Percentiles rank a stretch among this genome's conserved stretches.
These are phyloP conservation scores for Ramichloridium luteum DNA, from an alignment of 2,329 filamentous ascomycete species.

Conservation along the genomic window DNA sequence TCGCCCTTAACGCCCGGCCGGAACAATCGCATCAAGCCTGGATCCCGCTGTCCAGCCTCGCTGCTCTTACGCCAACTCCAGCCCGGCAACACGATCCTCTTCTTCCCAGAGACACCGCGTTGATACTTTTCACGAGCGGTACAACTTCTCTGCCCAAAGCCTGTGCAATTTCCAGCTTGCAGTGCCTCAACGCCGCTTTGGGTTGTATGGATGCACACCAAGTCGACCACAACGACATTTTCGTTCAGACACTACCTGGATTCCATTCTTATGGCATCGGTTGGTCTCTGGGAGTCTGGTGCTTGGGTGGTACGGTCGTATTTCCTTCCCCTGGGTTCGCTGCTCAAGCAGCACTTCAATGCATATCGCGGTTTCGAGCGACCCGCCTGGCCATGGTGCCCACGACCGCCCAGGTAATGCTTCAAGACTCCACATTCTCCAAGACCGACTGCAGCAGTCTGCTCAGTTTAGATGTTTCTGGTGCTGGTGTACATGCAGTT, in stretches of 20 bases:
- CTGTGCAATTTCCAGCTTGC: slow-evolving; percentile 30
- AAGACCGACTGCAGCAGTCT: slow-evolving; percentile 21
- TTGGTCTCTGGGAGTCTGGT: slow-evolving; percentile 22
- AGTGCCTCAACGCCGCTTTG: slow-evolving; percentile 27
- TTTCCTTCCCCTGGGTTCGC: slow-evolving; percentile 23
- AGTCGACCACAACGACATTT: slow-evolving; percentile 18
- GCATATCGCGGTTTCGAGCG: slow-evolving; percentile 21
- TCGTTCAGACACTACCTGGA: slow-evolving; percentile 21
- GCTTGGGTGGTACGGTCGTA: slow-evolving; percentile 18
- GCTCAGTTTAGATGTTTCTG: slow-evolving; percentile 23
- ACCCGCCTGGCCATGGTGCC: slow-evolving; percentile 25
- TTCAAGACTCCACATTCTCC: slow-evolving; percentile 20
- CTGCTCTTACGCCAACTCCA: no score
- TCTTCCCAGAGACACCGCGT: slow-evolving; percentile 22
- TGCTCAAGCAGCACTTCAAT: slow-evolving; percentile 22
- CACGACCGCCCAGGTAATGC: slow-evolving; percentile 23
- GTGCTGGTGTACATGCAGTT: slow-evolving; percentile 23
- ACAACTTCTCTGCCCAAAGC: slow-evolving; percentile 39
- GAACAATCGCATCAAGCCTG: no score
- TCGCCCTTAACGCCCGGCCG: no score
- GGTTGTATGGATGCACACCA: slow-evolving; percentile 19
- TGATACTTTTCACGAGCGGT: slow-evolving; percentile 40
- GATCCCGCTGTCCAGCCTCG: no score
- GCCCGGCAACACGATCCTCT: no score
- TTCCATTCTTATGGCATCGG: slow-evolving; percentile 24